Base-by-base conservation (phyloP, 805 yeast genomes). In the Metschnikowia dekortorum region DNA sequence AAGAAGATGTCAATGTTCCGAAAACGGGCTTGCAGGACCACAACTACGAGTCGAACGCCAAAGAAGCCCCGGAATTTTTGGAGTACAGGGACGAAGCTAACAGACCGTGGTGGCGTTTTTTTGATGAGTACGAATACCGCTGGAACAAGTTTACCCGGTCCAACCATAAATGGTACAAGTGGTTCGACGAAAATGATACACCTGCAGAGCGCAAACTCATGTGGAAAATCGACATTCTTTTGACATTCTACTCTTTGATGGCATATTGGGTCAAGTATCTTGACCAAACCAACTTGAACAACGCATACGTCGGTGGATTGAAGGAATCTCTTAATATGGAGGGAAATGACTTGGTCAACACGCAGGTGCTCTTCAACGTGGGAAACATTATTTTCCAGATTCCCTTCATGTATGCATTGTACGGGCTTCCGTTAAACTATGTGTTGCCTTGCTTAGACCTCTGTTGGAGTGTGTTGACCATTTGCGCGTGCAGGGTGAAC, bases 31-130 rank as follows among this genome's bases (percentile, higher is more conserved):
- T 54, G 41, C 57, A 54, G 36, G 50, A 47, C n/a, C 43, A 49
- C 47, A 54, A 49, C 36, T 54, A 50, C 48, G 57, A 51, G 16
- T 34, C 40, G 14, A 7, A 7, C 11, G 33, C 32, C 13, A 41
- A 44, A 5, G 22, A 39, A 10, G 46, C 34, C 2, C 26, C 47
- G 16, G 49, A 31, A n/a, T 26, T 46, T 22, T 41, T 60, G 38
- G 82, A 78, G 57, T 75, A 72, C 58, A 65, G 83, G 53, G 83
- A 80, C 58, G 83, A 79, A 60, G 80, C 81, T 8, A 60, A 74
- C 53, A 68, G 82, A 44, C 69, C 73, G 34, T 79, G 82, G 79
- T 76, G 69, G 68, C 70, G 69, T 30, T 77, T 66, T 51, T 78
- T 78, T 53, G 70, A 67, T 50, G 70, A 67, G 52, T 67, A 61